Conservation (phyloP, 192 early-diverging fungal species). For the Linnemannia elongata region DNA sequence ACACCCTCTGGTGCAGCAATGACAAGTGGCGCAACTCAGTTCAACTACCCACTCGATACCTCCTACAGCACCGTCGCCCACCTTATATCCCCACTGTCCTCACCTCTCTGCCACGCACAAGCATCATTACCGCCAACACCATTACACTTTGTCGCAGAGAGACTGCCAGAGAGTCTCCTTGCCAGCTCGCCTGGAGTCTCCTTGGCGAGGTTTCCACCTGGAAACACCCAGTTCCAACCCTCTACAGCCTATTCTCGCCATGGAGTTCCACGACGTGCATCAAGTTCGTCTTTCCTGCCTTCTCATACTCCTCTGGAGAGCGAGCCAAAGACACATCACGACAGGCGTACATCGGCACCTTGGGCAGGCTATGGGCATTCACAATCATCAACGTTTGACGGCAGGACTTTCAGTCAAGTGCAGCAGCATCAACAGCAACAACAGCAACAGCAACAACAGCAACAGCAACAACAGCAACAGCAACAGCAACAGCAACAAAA, state of each 20-base stretch:
- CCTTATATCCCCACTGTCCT: slow-evolving; percentile 39
- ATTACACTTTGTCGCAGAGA: slow-evolving; percentile 25
- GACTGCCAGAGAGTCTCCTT: slow-evolving; percentile 23
- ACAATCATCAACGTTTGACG: slow-evolving; percentile 14
- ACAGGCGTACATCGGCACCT: slow-evolving; percentile 41
- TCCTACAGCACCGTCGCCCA: slow-evolving; percentile 32
- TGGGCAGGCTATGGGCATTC: slow-evolving; percentile 24
- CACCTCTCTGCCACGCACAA: slow-evolving; percentile 39
- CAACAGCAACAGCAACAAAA: slow-evolving; percentile 18
- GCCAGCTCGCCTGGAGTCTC: neutral
- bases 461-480: neutral
- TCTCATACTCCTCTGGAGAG: slow-evolving; percentile 17
- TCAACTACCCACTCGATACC: slow-evolving; percentile 18
- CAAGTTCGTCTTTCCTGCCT: slow-evolving; percentile 45
- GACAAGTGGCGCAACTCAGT: slow-evolving; percentile 9
- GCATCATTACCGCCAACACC: slow-evolving; percentile 46
- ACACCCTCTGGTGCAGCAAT: slow-evolving; percentile 35
- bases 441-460: slow-evolving; percentile 6
- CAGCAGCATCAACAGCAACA: neutral
- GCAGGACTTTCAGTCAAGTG: neutral
- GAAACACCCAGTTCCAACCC: slow-evolving; percentile 23
- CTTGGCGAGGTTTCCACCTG: slow-evolving; percentile 16
- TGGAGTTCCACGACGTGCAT: slow-evolving; percentile 32
- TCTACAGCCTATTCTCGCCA: slow-evolving; percentile 20
- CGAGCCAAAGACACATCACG: slow-evolving; percentile 26